Evolutionary conservation across 2,329 filamentous ascomycete genomes (phyloP).

Genomic region (Paraconiothyrium brasiliense): DNA sequence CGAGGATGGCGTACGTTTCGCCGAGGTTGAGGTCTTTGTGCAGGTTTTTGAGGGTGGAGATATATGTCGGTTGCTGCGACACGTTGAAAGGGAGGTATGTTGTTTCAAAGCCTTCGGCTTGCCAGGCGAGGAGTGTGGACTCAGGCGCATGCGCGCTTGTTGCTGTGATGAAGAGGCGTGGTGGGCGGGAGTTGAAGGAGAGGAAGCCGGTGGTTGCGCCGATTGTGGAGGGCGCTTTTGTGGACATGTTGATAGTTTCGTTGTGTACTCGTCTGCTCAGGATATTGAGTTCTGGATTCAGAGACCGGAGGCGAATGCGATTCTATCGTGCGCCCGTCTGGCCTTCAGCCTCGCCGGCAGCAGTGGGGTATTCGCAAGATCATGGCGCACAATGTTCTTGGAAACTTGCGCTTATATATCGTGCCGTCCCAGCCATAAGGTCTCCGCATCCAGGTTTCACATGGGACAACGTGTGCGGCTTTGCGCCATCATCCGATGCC

Average conservation of each 20-base stretch:
- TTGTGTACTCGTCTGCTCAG: background rate
- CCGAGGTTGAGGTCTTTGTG: conserved; percentile 52
- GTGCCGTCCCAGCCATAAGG: background rate
- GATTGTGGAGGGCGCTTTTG: conserved; percentile 27
- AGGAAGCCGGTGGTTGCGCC: conserved; percentile 42
- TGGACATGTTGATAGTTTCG: conserved; percentile 32
- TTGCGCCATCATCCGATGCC: background rate
- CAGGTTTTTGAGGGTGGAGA: conserved; percentile 45
- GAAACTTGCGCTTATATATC: background rate
- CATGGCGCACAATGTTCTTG: background rate
- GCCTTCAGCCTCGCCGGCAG: background rate
- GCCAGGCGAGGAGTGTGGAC: conserved; percentile 50
- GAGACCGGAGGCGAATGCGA: background rate
- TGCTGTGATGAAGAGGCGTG: conserved; percentile 52
- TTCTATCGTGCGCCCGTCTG: background rate
- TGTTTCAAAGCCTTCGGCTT: conserved; percentile 55
- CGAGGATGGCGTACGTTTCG: conserved; percentile 47
- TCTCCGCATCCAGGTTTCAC: conserved; percentile 13
- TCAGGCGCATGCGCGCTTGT: conserved; percentile 50
- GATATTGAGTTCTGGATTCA: background rate
- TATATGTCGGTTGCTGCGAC: conserved; percentile 41
- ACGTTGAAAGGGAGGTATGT: conserved; percentile 49
- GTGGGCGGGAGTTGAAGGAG: conserved; percentile 48
- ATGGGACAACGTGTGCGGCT: background rate
- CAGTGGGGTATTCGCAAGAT: background rate